Percentiles rank a stretch among this genome's conserved stretches.
Conservation (phyloP, 441 rosid species). For the Populus tomentosa region DNA sequence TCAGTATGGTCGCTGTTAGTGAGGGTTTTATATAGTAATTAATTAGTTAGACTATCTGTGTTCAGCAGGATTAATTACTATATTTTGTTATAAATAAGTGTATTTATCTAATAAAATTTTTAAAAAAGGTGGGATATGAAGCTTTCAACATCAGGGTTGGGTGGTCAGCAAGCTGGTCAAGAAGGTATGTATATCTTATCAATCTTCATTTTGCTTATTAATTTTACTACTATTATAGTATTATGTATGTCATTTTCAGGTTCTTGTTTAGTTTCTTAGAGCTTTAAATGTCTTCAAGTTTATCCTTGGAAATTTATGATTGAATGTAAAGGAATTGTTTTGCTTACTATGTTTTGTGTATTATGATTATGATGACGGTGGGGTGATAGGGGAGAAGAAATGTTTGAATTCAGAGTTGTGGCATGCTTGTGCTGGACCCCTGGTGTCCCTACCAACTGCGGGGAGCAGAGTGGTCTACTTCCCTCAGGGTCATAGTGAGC, state of each 20-base stretch:
- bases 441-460: conserved; percentile 79
- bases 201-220: neutral
- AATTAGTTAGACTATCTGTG: neutral
- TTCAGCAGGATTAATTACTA: conserved; percentile 5
- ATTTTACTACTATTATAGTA: neutral
- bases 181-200: conserved; percentile 38
- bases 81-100: conserved; percentile 1
- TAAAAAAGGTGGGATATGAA: conserved; percentile 45
- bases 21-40: conserved; percentile 33
- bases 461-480: conserved; percentile 93
- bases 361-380: neutral
- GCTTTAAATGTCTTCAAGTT: neutral
- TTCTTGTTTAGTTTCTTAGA: neutral
- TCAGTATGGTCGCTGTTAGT: conserved; percentile 35
- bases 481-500: conserved; percentile 98
- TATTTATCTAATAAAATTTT: neutral
- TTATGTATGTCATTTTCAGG: neutral
- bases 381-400: conserved; percentile 52
- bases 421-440: conserved; percentile 99
- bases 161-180: conserved; percentile 62
- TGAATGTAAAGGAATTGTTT: neutral
- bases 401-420: conserved; percentile 89
- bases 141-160: conserved; percentile 62
- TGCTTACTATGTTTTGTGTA: neutral
- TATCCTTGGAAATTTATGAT: neutral